These are phyloP conservation scores for Cochlearia excelsa DNA, from an alignment of 345 rosid species.

Conservation along the genomic window DNA sequence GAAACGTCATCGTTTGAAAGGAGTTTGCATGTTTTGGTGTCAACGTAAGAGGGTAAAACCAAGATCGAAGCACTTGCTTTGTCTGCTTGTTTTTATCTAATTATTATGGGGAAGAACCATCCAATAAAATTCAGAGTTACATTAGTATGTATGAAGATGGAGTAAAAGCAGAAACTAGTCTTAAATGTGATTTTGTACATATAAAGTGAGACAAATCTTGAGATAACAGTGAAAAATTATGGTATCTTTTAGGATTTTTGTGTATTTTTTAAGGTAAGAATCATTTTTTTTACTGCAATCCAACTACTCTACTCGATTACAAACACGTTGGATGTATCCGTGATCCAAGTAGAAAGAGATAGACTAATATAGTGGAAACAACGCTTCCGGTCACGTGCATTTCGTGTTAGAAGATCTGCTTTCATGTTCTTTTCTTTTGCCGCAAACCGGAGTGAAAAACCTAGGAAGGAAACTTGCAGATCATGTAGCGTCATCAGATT, in stretches of 20 bases:
- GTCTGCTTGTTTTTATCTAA: slow-evolving; percentile 33
- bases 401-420: too few species aligned
- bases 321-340: too few species aligned
- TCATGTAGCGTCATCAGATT: too few species aligned
- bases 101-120: slow-evolving; percentile 33
- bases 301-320: too few species aligned
- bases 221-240: slow-evolving; percentile 26
- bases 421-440: too few species aligned
- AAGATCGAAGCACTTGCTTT: slow-evolving; percentile 35
- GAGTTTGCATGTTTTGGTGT: slow-evolving; percentile 33
- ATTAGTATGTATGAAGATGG: neutral
- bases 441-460: too few species aligned
- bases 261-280: slow-evolving; percentile 16
- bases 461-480: too few species aligned
- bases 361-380: too few species aligned
- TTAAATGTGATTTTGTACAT: slow-evolving; percentile 32
- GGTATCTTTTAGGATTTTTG: slow-evolving; percentile 15
- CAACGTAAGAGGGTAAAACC: slow-evolving; percentile 25
- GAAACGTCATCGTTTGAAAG: slow-evolving; percentile 29
- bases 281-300: neutral
- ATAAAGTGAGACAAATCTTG: slow-evolving; percentile 31
- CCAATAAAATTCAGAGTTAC: slow-evolving; percentile 1
- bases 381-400: too few species aligned
- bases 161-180: slow-evolving; percentile 3
- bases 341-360: too few species aligned